phyloP scores from a whole-genome alignment of 805 yeast species.

The Kurtzmaniella cleridarum region DNA sequence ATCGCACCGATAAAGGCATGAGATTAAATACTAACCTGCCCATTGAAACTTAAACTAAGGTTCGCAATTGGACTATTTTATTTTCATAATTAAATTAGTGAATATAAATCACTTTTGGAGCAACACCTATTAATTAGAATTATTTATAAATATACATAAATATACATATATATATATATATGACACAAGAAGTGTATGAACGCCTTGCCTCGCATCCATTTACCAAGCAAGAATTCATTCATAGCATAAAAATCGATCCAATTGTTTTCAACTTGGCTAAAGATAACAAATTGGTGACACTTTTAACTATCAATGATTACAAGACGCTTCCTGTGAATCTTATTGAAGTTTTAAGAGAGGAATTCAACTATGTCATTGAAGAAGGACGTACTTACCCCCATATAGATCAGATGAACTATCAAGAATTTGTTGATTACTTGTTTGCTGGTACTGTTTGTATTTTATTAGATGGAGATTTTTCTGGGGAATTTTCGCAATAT shows the following conservation, averaged over 20 bases:
- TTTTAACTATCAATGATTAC: conserved; percentile 52
- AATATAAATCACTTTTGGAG: neutral
- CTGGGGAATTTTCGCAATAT: conserved; percentile 5
- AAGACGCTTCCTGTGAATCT: conserved; percentile 47
- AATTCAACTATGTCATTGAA: conserved; percentile 62
- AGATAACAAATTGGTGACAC: conserved; percentile 42
- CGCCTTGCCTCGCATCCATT: conserved; percentile 24
- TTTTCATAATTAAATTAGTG: too few species aligned
- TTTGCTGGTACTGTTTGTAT: conserved; percentile 62
- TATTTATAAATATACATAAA: too few species aligned
- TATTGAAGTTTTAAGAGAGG: conserved; percentile 38
- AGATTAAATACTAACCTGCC: too few species aligned
- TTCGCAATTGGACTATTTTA: too few species aligned
- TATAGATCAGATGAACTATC: conserved; percentile 28
- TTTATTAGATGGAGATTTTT: conserved; percentile 38
- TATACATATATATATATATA: too few species aligned
- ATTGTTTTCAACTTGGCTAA: conserved; percentile 38
- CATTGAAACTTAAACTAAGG: too few species aligned
- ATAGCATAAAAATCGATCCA: conserved; percentile 26
- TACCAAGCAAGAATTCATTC: conserved; percentile 22
- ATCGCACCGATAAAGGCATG: too few species aligned
- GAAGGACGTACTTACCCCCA: conserved; percentile 77
- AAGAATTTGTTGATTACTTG: conserved; percentile 62
- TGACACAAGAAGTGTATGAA: conserved; percentile 5
- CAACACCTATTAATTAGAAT: too few species aligned